These are phyloP conservation scores for Peronospora destructor DNA, from an alignment of 352 stramenopile species.

Conservation along the genomic window DNA sequence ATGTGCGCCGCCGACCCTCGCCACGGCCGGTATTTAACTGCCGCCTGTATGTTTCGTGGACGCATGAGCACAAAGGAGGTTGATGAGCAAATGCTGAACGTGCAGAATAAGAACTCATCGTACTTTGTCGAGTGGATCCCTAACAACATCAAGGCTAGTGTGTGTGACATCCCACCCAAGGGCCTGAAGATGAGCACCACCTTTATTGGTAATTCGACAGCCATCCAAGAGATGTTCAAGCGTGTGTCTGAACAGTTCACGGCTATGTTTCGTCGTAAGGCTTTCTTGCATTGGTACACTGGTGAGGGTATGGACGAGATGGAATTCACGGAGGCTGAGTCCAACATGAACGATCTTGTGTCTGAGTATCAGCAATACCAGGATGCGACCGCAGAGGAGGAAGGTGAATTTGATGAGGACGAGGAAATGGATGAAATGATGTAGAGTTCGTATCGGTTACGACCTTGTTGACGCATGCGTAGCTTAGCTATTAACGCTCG, in stretches of 20 bases:
- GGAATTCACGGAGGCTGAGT: slow-evolving; percentile 99
- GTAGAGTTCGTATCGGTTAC: slow-evolving; percentile 54
- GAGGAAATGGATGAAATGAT: slow-evolving; percentile 92
- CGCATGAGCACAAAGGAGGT: slow-evolving; percentile 99
- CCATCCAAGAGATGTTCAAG: slow-evolving; percentile 99
- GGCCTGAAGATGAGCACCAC: slow-evolving; percentile 97
- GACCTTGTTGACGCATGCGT: slow-evolving; percentile 40
- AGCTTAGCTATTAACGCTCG: slow-evolving; percentile 58
- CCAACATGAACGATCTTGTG: slow-evolving; percentile 99
- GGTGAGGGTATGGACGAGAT: slow-evolving; percentile 99
- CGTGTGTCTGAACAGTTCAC: slow-evolving; percentile 99
- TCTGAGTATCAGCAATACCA: slow-evolving; percentile 99
- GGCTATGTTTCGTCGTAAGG: slow-evolving; percentile 99
- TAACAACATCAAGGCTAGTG: slow-evolving; percentile 99
- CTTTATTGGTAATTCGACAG: slow-evolving; percentile 99
- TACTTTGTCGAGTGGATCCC: slow-evolving; percentile 99
- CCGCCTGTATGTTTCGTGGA: slow-evolving; percentile 98
- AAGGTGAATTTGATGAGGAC: slow-evolving; percentile 95
- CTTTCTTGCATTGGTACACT: slow-evolving; percentile 99
- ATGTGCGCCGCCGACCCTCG: slow-evolving; percentile 99
- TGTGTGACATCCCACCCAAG: slow-evolving; percentile 98
- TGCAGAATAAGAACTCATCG: slow-evolving; percentile 99
- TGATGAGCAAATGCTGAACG: slow-evolving; percentile 98
- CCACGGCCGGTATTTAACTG: slow-evolving; percentile 98
- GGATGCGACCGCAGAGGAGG: slow-evolving; percentile 97